Conservation (phyloP, 768 basidiomycete species). For the Clavulina sp. region DNA sequence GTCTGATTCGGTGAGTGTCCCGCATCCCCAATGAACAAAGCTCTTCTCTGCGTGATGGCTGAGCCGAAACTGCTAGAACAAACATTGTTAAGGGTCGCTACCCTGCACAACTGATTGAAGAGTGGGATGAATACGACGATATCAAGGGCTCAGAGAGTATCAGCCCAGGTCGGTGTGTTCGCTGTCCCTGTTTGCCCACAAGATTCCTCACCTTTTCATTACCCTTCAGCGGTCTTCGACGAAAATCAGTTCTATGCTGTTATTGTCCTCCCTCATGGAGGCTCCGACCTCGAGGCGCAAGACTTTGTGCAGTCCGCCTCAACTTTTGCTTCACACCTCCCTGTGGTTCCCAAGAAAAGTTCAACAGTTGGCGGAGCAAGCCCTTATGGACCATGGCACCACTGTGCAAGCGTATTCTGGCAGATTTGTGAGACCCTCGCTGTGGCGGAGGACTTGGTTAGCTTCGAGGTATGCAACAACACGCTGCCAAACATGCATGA, state of each 20-base stretch:
- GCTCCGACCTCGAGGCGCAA: conserved; percentile 78
- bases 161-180: conserved; percentile 44
- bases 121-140: conserved; percentile 76
- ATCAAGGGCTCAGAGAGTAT: conserved; percentile 67
- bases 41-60: not conserved
- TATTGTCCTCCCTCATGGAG: conserved; percentile 79
- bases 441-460: conserved; percentile 58
- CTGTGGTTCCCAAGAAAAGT: no score
- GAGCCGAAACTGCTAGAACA: conserved; percentile 27
- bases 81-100: conserved; percentile 80
- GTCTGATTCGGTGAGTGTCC: conserved; percentile 36
- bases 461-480: conserved; percentile 58
- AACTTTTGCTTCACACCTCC: conserved; percentile 19
- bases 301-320: conserved; percentile 29
- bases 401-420: conserved; percentile 83
- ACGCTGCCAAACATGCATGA: not conserved
- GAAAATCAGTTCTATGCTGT: conserved; percentile 73
- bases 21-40: not conserved
- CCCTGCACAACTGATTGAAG: conserved; percentile 52
- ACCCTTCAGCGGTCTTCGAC: conserved; percentile 47
- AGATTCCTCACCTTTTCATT: conserved; percentile 6
- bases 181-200: not conserved
- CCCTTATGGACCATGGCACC: conserved; percentile 41
- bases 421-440: conserved; percentile 66
- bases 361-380: not conserved